Evolutionary conservation across 2,329 filamentous ascomycete genomes (phyloP), one percentile per base, ranked within the genome.

Genomic region (Ustulina deusta): DNA sequence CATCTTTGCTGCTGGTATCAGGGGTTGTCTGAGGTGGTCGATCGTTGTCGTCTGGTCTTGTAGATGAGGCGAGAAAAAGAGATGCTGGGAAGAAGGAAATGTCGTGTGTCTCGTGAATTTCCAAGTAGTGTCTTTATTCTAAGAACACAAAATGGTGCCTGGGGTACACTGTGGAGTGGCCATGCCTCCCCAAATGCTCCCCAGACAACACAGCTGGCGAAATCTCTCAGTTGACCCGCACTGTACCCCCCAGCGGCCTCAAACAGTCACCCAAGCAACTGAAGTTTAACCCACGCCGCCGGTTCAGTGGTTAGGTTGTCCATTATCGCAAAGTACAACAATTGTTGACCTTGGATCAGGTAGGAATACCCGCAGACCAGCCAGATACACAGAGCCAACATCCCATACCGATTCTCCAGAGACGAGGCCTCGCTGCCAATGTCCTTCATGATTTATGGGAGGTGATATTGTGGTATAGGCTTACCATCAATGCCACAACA

Each of bases 1-100:
- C 61, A 67, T 67, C 34, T 52, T 46, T 52, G 22, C 38, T 27
- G 22, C 6, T 32, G 34, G 25, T 13, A 52, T 1, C n/a, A n/a
- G n/a, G 13, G 20, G 1, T 5, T 46, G 56, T 34, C 46, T 9
- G 22, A 17, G 55, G 29, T 44, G 15, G 2, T 44, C 6, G 29
- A 11, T 42, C 10, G 7, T 49, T 42, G 54, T 32, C n/a, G 29
- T 42, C 32, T 9, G 1, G 34, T 20, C 20, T 48, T 38, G 40
- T 15, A 13, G 48, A 44, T 22, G 44, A 25, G 22, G n/a, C 9
- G 10, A 22, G 27, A 20, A n/a, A n/a, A 15, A 25, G 25, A 38
- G 17, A 29, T 10, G 29, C n/a, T 9, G 7, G 38, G 15, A 17
- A 48, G 20, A 22, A 36, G 6, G 38, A 44, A 36, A 32, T 34